A percentile compares a stretch with the other conserved stretches of the same genome.
Conservation (phyloP, 169 alveolate genomes). For the Babesia ovata region DNA sequence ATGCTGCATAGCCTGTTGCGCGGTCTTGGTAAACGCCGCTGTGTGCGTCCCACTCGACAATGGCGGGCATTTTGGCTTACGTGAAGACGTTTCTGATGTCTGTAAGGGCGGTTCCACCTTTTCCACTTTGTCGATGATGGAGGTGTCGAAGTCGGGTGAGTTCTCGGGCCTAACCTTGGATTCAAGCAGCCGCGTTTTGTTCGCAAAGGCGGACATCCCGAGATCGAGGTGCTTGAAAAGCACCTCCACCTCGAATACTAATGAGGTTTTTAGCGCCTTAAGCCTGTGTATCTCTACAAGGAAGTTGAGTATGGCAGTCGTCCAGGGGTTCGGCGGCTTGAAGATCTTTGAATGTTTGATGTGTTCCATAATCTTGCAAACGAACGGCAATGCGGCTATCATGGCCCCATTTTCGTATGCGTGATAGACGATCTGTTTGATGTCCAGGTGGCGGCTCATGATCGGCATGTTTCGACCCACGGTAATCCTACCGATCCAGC, state of each 20-base stretch:
- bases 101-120: neutral
- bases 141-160: conserved; percentile 54
- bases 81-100: neutral
- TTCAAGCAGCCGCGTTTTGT: conserved; percentile 48
- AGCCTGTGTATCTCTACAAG: conserved; percentile 86
- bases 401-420: conserved; percentile 83
- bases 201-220: conserved; percentile 41
- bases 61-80: neutral
- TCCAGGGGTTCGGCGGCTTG: conserved; percentile 94
- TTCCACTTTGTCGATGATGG: neutral
- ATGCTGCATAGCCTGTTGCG: neutral
- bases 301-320: conserved; percentile 81
- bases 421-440: conserved; percentile 82
- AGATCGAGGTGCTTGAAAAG: conserved; percentile 82
- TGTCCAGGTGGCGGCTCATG: conserved; percentile 82
- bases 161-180: conserved; percentile 16
- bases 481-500: conserved; percentile 89
- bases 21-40: neutral
- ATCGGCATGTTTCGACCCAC: conserved; percentile 87
- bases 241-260: conserved; percentile 89
- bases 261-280: conserved; percentile 80
- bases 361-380: conserved; percentile 82
- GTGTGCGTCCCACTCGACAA: neutral
- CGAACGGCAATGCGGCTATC: conserved; percentile 87
- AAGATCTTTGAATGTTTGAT: conserved; percentile 78